Evolutionary conservation across 768 basidiomycete species (phyloP).

Genomic region (Amanita pallidorosea): DNA sequence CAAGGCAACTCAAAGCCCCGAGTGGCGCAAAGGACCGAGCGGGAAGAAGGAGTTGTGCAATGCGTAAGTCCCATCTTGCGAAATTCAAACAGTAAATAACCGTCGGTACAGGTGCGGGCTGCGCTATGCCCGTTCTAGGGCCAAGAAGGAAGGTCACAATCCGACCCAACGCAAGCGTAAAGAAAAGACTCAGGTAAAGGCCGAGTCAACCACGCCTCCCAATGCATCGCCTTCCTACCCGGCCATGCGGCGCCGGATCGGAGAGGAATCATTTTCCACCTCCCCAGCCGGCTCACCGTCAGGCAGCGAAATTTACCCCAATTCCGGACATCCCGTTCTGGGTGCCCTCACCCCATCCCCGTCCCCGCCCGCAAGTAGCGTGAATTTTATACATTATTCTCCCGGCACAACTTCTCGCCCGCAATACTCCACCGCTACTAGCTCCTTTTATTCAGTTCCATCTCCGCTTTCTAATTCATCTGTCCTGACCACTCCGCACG

Average conservation of each 20-base stretch:
- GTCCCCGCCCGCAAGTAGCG: slow-evolving; percentile 47
- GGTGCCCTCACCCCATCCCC: slow-evolving; percentile 45
- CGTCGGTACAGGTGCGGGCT: slow-evolving; percentile 55
- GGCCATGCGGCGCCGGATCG: slow-evolving; percentile 35
- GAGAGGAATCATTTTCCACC: slow-evolving; percentile 30
- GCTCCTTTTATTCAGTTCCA: slow-evolving; percentile 35
- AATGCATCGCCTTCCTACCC: slow-evolving; percentile 29
- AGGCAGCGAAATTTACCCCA: slow-evolving; percentile 45
- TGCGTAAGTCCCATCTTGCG: slow-evolving; percentile 46
- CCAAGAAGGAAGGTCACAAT: slow-evolving; percentile 73
- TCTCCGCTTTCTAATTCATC: slow-evolving; percentile 41
- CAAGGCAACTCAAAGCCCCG: slow-evolving; percentile 72
- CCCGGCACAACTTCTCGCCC: slow-evolving; percentile 24
- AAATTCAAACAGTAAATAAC: not conserved
- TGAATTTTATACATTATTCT: slow-evolving; percentile 52
- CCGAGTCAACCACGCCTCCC: slow-evolving; percentile 30
- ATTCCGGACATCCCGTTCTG: slow-evolving; percentile 27
- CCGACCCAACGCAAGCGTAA: slow-evolving; percentile 50
- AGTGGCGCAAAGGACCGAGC: slow-evolving; percentile 87
- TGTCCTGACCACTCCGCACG: slow-evolving; percentile 17
- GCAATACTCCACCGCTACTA: slow-evolving; percentile 21
- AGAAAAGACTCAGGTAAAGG: slow-evolving; percentile 40
- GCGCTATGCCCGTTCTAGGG: slow-evolving; percentile 77
- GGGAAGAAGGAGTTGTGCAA: slow-evolving; percentile 90
- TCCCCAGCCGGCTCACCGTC: slow-evolving; percentile 47